These are phyloP conservation scores for Psilocybe cyanescens DNA, from an alignment of 768 basidiomycete genomes.

Conservation along the genomic window DNA sequence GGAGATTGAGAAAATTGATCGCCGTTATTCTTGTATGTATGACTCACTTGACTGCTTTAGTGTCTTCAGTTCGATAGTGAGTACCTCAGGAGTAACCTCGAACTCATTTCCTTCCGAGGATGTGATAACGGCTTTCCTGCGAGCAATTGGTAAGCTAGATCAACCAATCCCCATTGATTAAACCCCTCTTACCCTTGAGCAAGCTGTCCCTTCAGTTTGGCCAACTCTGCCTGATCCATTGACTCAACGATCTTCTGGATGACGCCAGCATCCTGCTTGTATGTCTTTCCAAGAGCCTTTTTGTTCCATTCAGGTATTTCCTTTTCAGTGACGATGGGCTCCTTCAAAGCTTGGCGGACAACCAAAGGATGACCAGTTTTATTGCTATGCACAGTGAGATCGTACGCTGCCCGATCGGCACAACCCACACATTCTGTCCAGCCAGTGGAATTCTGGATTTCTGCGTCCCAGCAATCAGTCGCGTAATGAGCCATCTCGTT, in stretches of 20 bases:
- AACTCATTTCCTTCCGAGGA: conserved; percentile 68
- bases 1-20: conserved; percentile 2
- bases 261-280: conserved; percentile 78
- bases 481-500: conserved; percentile 99
- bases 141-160: background rate
- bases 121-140: conserved; percentile 58
- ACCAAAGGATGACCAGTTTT: conserved; percentile 86
- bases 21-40: background rate
- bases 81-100: conserved; percentile 68
- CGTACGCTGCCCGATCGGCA: conserved; percentile 97
- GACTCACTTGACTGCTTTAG: conserved; percentile 84
- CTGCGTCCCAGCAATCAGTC: conserved; percentile 99
- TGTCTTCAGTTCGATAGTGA: conserved; percentile 82
- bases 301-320: conserved; percentile 83
- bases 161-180: background rate
- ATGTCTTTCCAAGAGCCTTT: conserved; percentile 87
- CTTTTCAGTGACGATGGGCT: conserved; percentile 83
- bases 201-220: conserved; percentile 71
- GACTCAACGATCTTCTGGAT: conserved; percentile 67
- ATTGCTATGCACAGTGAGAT: conserved; percentile 86
- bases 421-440: conserved; percentile 99
- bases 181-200: conserved; percentile 62
- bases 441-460: conserved; percentile 86
- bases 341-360: conserved; percentile 84
- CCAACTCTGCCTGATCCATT: conserved; percentile 68